A percentile compares a stretch with the other conserved stretches of the same genome.
These are phyloP conservation scores for Ustulina deusta DNA, from an alignment of 2,329 filamentous ascomycete species.

Conservation along the genomic window DNA sequence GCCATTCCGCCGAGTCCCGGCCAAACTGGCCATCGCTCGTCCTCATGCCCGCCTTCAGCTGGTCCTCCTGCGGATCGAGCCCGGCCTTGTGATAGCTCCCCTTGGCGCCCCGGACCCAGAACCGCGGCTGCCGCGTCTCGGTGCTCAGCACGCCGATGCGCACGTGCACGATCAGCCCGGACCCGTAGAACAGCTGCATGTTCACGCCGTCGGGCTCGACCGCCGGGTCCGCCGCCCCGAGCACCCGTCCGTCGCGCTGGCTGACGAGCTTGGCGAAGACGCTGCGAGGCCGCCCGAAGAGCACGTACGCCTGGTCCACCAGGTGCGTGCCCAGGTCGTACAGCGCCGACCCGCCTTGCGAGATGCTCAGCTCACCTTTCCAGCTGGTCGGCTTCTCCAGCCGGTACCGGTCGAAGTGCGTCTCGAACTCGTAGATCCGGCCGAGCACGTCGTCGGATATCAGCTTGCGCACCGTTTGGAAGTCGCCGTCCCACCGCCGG, in stretches of 20 bases:
- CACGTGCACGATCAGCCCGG: conserved; percentile 73
- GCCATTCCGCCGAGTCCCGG: conserved; percentile 66
- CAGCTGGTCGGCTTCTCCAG: conserved; percentile 70
- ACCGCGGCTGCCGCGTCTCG: conserved; percentile 77
- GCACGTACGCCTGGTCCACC: conserved; percentile 77
- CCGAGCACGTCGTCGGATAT: conserved; percentile 71
- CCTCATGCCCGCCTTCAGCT: conserved; percentile 73
- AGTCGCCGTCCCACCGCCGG: conserved; percentile 82
- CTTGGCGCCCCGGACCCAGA: conserved; percentile 80
- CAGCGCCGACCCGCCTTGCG: conserved; percentile 73
- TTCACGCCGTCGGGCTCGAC: conserved; percentile 69
- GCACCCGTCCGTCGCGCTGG: conserved; percentile 65
- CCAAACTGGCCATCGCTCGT: conserved; percentile 74
- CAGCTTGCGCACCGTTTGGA: conserved; percentile 75
- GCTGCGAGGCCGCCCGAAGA: conserved; percentile 75
- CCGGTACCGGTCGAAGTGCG: conserved; percentile 82
- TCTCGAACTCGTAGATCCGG: conserved; percentile 80
- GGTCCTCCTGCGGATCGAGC: conserved; percentile 81
- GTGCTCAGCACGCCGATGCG: conserved; percentile 77
- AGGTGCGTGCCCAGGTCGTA: conserved; percentile 83
- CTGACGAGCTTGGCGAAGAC: conserved; percentile 77
- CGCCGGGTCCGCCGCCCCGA: conserved; percentile 52
- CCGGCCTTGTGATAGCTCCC: conserved; percentile 79
- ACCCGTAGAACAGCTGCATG: conserved; percentile 74
- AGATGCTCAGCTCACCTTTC: conserved; percentile 72